A percentile compares a stretch with the other conserved stretches of the same genome.
phyloP scores from a whole-genome alignment of 2,329 filamentous ascomycete species.

The Colletotrichum spaethianum region DNA sequence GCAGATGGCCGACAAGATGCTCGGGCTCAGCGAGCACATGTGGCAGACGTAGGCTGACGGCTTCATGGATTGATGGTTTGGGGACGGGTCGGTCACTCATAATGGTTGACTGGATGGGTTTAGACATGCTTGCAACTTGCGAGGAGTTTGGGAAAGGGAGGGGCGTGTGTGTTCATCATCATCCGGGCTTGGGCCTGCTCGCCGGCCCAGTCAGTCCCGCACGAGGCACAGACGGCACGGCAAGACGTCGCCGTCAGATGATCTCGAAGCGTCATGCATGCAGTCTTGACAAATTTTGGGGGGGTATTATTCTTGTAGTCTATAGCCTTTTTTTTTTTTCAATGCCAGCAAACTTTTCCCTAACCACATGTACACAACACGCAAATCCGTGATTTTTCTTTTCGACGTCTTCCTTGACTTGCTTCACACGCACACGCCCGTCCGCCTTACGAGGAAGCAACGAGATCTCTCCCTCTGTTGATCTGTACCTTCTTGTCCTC shows the following conservation, averaged over 20 bases:
- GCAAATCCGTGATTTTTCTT: slow-evolving; percentile 8
- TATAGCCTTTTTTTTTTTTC: slow-evolving; percentile 27
- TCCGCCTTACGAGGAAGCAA: slow-evolving; percentile 52
- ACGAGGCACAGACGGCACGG: background rate
- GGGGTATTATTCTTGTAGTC: slow-evolving; percentile 42
- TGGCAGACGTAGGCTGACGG: slow-evolving; percentile 66
- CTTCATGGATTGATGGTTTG: too few relatives aligned
- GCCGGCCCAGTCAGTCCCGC: background rate
- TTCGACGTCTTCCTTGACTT: background rate
- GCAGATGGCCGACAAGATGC: slow-evolving; percentile 78
- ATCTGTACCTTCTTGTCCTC: slow-evolving; percentile 97
- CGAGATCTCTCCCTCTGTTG: slow-evolving; percentile 76
- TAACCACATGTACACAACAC: slow-evolving; percentile 28
- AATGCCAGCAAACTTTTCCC: slow-evolving; percentile 40
- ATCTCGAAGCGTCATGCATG: background rate
- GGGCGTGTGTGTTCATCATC: background rate
- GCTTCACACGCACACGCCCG: background rate
- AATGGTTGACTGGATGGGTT: background rate
- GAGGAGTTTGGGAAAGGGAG: slow-evolving; percentile 29
- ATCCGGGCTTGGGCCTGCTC: background rate
- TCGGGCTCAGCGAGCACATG: slow-evolving; percentile 80
- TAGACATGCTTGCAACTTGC: slow-evolving; percentile 1
- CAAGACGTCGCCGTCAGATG: background rate
- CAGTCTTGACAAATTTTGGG: slow-evolving; percentile 12
- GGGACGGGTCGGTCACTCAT: background rate